Conservation (phyloP, 1,139 yeast genomes). For the Candida albicans region DNA sequence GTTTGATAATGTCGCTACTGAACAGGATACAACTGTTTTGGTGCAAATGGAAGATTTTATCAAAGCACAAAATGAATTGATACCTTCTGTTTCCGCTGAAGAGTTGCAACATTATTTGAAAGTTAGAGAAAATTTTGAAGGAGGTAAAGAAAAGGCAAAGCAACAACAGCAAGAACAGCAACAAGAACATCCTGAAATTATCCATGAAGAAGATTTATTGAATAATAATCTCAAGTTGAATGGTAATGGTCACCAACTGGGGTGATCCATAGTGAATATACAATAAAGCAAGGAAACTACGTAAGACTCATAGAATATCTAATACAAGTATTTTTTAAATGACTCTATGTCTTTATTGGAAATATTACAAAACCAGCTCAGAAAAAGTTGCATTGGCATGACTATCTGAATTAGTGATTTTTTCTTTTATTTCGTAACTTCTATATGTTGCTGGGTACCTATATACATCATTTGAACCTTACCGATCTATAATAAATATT, state of each 20-base stretch:
- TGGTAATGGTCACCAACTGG: slow-evolving; percentile 4
- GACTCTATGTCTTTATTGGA: too few relatives aligned
- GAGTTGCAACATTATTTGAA: slow-evolving; percentile 79
- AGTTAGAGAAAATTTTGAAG: slow-evolving; percentile 79
- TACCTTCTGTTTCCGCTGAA: slow-evolving; percentile 85
- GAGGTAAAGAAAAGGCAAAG: slow-evolving; percentile 38
- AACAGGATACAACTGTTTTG: slow-evolving; percentile 64
- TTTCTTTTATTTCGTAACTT: too few relatives aligned
- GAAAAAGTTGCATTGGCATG: too few relatives aligned
- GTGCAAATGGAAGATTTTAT: slow-evolving; percentile 74
- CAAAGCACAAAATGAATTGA: slow-evolving; percentile 68
- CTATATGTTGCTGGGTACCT: too few relatives aligned
- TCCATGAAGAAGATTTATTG: slow-evolving; percentile 5
- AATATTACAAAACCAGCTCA: too few relatives aligned
- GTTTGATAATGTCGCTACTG: slow-evolving; percentile 81
- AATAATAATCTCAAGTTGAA: slow-evolving; percentile 1
- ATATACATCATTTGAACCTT: too few relatives aligned
- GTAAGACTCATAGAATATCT: too few relatives aligned
- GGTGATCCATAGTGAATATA: neutral
- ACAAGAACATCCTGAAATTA: slow-evolving; percentile 1
- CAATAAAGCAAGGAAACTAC: neutral
- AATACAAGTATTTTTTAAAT: neutral
- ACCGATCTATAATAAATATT: too few relatives aligned
- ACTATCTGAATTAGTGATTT: too few relatives aligned
- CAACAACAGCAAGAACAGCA: slow-evolving; percentile 18